phyloP scores from a whole-genome alignment of 2,329 filamentous ascomycete genomes.

The Sclerotinia spermophila region DNA sequence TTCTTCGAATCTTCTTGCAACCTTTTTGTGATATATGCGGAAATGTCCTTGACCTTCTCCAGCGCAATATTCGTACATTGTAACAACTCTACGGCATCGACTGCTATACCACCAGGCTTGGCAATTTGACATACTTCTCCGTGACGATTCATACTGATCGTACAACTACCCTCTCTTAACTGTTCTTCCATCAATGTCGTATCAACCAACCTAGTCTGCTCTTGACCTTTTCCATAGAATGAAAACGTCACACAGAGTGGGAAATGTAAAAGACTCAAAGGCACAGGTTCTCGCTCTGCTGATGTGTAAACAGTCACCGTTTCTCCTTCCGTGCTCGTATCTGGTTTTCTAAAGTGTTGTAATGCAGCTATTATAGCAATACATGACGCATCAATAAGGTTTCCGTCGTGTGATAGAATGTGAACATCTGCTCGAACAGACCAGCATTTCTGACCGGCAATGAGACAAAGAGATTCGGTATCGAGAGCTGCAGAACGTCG shows the following conservation, averaged over 20 bases:
- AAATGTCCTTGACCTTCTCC: conserved; percentile 76
- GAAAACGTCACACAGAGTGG: conserved; percentile 89
- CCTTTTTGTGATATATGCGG: conserved; percentile 66
- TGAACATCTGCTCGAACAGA: conserved; percentile 88
- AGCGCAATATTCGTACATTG: conserved; percentile 72
- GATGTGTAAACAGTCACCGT: conserved; percentile 78
- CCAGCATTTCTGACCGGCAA: conserved; percentile 89
- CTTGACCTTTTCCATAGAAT: conserved; percentile 64
- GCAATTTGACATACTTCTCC: conserved; percentile 50
- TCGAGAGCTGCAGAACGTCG: conserved; percentile 89
- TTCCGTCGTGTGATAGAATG: conserved; percentile 86
- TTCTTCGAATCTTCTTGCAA: conserved; percentile 75
- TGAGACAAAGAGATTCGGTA: conserved; percentile 90
- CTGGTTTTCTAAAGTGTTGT: conserved; percentile 86
- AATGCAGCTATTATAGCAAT: conserved; percentile 84
- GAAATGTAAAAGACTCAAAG: conserved; percentile 85
- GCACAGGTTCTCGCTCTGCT: conserved; percentile 84
- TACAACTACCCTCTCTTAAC: conserved; percentile 67
- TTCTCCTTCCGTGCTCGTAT: conserved; percentile 82
- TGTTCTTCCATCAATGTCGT: conserved; percentile 73
- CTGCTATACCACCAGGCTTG: conserved; percentile 79
- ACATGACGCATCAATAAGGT: conserved; percentile 80
- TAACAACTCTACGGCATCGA: conserved; percentile 76
- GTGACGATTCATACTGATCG: conserved; percentile 56
- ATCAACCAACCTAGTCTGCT: conserved; percentile 69